A percentile compares a stretch with the other conserved stretches of the same genome.
Conservation (phyloP, 75 land plant species). For the Pinus tabuliformis region DNA sequence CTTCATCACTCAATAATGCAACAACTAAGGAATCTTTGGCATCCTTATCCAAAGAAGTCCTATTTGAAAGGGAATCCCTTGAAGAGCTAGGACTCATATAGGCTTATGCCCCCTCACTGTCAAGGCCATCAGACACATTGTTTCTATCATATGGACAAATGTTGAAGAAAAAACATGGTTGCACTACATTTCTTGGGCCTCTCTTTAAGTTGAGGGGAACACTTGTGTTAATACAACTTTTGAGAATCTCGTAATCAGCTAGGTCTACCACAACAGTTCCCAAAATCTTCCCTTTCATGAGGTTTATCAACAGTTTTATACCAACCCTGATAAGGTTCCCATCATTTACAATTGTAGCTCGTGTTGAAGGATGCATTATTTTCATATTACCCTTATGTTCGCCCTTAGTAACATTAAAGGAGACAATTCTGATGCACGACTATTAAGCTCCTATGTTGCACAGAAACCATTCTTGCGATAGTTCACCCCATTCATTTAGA, state of each 20-base stretch:
- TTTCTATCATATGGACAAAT: constrained; percentile 40
- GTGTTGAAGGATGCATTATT: neutral
- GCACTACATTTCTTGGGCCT: constrained; percentile 35
- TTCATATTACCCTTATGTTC: neutral
- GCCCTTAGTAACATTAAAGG: constrained; percentile 1
- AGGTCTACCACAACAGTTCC: constrained; percentile 53
- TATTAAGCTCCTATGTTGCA: constrained; percentile 3
- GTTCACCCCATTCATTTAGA: constrained; percentile 4
- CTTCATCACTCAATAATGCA: constrained; percentile 51
- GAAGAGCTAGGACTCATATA: constrained; percentile 12
- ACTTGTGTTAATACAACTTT: constrained; percentile 20
- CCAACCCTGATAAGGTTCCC: constrained; percentile 2
- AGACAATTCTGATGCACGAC: constrained; percentile 1
- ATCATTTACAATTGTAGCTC: neutral
- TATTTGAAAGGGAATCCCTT: constrained; percentile 20
- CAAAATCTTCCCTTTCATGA: constrained; percentile 45
- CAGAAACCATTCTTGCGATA: neutral
- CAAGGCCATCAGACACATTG: neutral
- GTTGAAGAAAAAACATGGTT: constrained; percentile 43
- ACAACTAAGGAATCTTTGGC: constrained; percentile 37
- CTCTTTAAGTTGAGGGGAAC: constrained; percentile 47
- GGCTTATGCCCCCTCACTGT: neutral
- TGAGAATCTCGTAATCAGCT: constrained; percentile 51
- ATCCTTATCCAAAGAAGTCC: constrained; percentile 27
- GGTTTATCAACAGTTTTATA: neutral